These are phyloP conservation scores for Trifolium dubium DNA, from an alignment of 306 rosid species.

Conservation along the genomic window DNA sequence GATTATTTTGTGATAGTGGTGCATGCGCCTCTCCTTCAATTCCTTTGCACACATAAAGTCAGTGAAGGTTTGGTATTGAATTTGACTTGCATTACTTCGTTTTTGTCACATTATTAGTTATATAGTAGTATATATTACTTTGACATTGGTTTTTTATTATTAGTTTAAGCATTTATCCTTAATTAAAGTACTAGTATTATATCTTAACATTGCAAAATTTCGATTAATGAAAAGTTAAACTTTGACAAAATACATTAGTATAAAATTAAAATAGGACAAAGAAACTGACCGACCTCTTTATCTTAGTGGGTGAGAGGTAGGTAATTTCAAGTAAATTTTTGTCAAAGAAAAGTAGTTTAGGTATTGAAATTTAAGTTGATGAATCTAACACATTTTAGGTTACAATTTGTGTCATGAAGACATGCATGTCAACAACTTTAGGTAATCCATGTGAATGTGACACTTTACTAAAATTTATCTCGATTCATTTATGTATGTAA, in stretches of 20 bases:
- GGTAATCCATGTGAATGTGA: slow-evolving; percentile 38
- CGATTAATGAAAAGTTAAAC: background rate
- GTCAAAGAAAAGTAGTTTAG: background rate
- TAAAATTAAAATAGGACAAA: background rate
- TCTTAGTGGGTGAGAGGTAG: background rate
- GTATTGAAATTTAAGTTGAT: slow-evolving; percentile 17
- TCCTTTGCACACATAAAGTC: slow-evolving; percentile 9
- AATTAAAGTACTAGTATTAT: background rate
- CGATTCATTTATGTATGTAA: slow-evolving; percentile 35
- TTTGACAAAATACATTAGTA: background rate
- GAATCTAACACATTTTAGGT: slow-evolving; percentile 18
- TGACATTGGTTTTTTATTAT: background rate
- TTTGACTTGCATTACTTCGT: slow-evolving; percentile 16
- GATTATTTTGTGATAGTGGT: background rate
- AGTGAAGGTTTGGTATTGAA: slow-evolving; percentile 27
- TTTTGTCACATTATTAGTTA: background rate
- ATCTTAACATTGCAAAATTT: slow-evolving; percentile 12
- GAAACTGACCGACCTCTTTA: background rate
- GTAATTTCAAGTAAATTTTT: slow-evolving; percentile 11
- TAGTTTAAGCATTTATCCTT: background rate
- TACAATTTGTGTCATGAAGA: slow-evolving; percentile 18
- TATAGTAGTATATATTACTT: background rate
- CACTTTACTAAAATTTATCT: background rate
- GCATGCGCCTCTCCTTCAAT: slow-evolving; percentile 6
- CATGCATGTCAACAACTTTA: slow-evolving; percentile 36